A percentile compares a stretch with the other conserved stretches of the same genome.
phyloP scores from a whole-genome alignment of 805 yeast genomes.

The Candida argentea region DNA sequence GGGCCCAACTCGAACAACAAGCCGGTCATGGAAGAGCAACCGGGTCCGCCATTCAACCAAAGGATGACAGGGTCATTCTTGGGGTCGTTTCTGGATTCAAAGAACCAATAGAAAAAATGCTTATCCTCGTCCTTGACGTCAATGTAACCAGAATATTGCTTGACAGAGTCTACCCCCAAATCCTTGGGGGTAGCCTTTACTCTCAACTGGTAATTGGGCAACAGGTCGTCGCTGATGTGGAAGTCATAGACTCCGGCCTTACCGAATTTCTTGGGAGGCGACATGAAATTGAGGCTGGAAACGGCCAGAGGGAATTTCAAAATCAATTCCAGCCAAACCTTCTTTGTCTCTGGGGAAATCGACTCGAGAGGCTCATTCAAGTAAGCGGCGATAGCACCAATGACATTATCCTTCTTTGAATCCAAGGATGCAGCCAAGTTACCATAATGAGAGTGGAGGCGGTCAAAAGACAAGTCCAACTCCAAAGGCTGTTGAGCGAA shows the following conservation, averaged over 20 bases:
- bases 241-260: conserved; percentile 20
- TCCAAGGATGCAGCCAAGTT: conserved; percentile 4
- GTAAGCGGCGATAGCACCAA: conserved; percentile 40
- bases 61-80: conserved; percentile 74
- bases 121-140: conserved; percentile 77
- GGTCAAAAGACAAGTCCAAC: conserved; percentile 5
- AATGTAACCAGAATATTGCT: conserved; percentile 78
- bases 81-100: conserved; percentile 87
- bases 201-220: conserved; percentile 47
- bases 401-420: conserved; percentile 15
- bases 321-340: conserved; percentile 57
- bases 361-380: conserved; percentile 41
- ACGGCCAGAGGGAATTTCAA: conserved; percentile 48
- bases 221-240: conserved; percentile 27
- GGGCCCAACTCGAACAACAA: conserved; percentile 90
- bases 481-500: conserved; percentile 13
- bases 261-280: conserved; percentile 33
- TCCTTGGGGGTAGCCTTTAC: conserved; percentile 48
- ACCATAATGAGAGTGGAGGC: conserved; percentile 3
- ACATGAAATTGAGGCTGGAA: conserved; percentile 36
- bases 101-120: conserved; percentile 89
- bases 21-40: conserved; percentile 88
- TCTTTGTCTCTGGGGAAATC: conserved; percentile 39
- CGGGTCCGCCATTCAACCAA: conserved; percentile 97
- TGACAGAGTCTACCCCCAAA: conserved; percentile 72